phyloP scores from a whole-genome alignment of 208 protist species.

The Acanthamoeba culbertsoni region DNA sequence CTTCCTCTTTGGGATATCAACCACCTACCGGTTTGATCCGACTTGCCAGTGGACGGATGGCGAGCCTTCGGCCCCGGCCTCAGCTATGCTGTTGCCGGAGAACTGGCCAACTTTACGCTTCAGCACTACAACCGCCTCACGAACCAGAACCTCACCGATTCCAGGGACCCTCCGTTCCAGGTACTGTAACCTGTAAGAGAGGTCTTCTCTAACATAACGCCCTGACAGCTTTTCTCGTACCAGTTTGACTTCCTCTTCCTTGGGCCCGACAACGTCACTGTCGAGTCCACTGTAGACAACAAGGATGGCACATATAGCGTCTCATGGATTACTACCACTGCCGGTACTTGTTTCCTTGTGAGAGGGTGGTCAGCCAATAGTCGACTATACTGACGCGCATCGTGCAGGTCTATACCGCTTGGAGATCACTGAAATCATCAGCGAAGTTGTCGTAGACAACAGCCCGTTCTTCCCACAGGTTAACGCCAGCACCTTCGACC shows the following conservation, averaged over 20 bases:
- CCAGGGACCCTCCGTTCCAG: neutral
- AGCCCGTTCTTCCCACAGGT: constrained; percentile 54
- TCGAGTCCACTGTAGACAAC: constrained; percentile 4
- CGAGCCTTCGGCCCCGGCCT: neutral
- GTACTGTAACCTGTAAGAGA: neutral
- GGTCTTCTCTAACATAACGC: too few relatives aligned
- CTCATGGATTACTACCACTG: neutral
- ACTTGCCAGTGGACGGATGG: neutral
- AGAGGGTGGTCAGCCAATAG: neutral
- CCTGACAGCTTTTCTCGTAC: too few relatives aligned
- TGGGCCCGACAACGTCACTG: neutral
- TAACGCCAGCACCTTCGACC: neutral
- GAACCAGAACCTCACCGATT: neutral
- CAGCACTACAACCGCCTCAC: constrained; percentile 47
- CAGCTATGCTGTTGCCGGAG: neutral
- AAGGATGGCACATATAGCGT: constrained; percentile 22
- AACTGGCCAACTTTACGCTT: constrained; percentile 14
- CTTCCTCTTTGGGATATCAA: neutral
- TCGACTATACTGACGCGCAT: neutral
- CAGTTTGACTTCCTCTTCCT: constrained; percentile 59
- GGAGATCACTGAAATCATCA: constrained; percentile 19
- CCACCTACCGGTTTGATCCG: neutral
- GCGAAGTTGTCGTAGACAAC: neutral
- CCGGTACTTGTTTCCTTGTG: neutral
- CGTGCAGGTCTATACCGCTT: constrained; percentile 5